These are phyloP conservation scores for Melampsora occidentalis DNA, from an alignment of 1,284 basidiomycete species.

Conservation along the genomic window DNA sequence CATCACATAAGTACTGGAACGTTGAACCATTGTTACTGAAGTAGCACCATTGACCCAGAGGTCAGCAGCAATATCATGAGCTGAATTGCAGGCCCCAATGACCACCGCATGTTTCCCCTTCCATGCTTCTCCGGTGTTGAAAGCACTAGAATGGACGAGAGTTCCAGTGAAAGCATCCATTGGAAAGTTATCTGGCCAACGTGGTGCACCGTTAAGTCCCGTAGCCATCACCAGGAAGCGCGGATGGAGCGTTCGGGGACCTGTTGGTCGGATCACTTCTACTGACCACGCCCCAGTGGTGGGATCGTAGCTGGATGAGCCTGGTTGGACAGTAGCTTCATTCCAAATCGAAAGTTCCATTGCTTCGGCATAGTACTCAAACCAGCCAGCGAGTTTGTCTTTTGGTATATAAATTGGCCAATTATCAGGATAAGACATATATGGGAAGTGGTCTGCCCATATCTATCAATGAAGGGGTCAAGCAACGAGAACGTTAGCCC, in stretches of 20 bases:
- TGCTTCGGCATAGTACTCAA: conserved; percentile 65
- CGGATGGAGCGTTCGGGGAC: conserved; percentile 60
- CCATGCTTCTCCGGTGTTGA: conserved; percentile 60
- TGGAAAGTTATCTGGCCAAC: conserved; percentile 56
- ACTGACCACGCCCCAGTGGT: conserved; percentile 62
- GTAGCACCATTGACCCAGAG: conserved; percentile 57
- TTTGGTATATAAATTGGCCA: conserved; percentile 52
- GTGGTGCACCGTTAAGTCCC: conserved; percentile 61
- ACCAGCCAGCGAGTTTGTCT: conserved; percentile 65
- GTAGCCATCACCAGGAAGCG: conserved; percentile 62
- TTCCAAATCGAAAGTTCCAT: conserved; percentile 69
- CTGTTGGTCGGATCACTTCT: conserved; percentile 56
- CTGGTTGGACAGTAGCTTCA: conserved; percentile 57
- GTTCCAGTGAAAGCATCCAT: conserved; percentile 62
- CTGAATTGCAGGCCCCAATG: conserved; percentile 64
- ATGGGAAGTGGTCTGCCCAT: conserved; percentile 35
- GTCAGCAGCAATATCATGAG: conserved; percentile 57
- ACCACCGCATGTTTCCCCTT: conserved; percentile 63
- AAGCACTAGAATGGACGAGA: conserved; percentile 61
- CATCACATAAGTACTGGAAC: conserved; percentile 65
- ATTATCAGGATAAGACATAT: conserved; percentile 32
- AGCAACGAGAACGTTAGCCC: too few species aligned
- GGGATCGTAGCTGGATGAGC: conserved; percentile 57
- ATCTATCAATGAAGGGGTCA: not conserved
- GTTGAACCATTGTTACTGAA: conserved; percentile 65